phyloP scores from a whole-genome alignment of 2,329 filamentous ascomycete species.

The Lachnellula arida region DNA sequence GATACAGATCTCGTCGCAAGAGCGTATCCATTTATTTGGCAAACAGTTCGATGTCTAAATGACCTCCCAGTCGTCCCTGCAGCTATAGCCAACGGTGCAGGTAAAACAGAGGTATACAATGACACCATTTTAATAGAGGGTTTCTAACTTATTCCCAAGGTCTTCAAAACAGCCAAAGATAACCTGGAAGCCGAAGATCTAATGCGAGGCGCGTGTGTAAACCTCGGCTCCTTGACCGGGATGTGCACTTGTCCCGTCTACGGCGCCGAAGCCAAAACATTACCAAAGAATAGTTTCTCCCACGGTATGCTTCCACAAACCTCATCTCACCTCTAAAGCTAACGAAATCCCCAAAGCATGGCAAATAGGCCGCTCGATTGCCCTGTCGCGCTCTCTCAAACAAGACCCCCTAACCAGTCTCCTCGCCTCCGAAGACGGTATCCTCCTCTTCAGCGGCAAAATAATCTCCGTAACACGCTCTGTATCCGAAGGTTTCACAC shows the following conservation, averaged over 20 bases:
- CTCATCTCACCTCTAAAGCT: background rate
- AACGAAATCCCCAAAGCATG: conserved; percentile 29
- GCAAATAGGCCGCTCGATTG: conserved; percentile 56
- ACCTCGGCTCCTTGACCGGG: conserved; percentile 25
- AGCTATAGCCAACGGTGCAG: conserved; percentile 24
- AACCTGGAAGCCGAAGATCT: conserved; percentile 25
- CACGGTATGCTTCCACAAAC: conserved; percentile 16
- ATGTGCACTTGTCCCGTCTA: conserved; percentile 26
- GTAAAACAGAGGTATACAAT: conserved; percentile 15
- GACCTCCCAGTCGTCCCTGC: conserved; percentile 25
- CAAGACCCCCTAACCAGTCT: conserved; percentile 24
- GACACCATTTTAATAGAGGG: background rate
- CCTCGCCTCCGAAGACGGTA: conserved; percentile 24
- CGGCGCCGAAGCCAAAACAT: conserved; percentile 25
- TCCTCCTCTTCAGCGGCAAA: conserved; percentile 29
- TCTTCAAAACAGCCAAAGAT: conserved; percentile 19
- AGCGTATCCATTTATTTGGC: conserved; percentile 30
- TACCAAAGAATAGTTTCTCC: conserved; percentile 29
- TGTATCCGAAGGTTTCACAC: conserved; percentile 27
- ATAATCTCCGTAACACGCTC: conserved; percentile 26
- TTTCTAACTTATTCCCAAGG: conserved; percentile 6
- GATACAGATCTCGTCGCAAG: conserved; percentile 30
- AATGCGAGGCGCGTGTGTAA: conserved; percentile 27
- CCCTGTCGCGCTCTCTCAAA: conserved; percentile 31
- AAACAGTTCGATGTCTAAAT: conserved; percentile 29